These are phyloP conservation scores for Cladosporium sp. DNA, from an alignment of 2,329 filamentous ascomycete species.

Conservation along the genomic window DNA sequence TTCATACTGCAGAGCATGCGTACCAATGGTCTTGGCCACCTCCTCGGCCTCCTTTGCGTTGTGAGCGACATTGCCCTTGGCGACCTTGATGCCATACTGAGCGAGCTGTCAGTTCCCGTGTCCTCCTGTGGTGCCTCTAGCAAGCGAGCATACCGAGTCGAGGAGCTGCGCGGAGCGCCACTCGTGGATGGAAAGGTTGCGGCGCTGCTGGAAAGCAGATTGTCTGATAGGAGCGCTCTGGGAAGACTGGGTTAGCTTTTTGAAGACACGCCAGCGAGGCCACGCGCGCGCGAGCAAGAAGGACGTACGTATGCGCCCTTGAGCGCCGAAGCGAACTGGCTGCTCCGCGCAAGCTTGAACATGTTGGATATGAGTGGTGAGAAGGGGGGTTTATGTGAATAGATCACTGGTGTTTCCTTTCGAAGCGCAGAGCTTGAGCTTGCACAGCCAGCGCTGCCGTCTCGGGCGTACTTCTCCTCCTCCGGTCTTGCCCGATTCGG, in stretches of 20 bases:
- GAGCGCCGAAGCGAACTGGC: constrained; percentile 77
- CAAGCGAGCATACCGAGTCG: constrained; percentile 54
- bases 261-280: background rate
- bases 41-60: constrained; percentile 84
- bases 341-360: constrained; percentile 84
- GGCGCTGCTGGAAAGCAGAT: constrained; percentile 61
- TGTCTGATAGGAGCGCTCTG: constrained; percentile 59
- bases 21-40: constrained; percentile 86
- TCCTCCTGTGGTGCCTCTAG: background rate
- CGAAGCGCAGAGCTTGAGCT: constrained; percentile 16
- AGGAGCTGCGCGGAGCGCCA: constrained; percentile 94
- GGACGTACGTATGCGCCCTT: constrained; percentile 68
- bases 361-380: constrained; percentile 49
- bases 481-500: background rate
- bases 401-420: constrained; percentile 13
- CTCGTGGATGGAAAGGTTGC: constrained; percentile 95
- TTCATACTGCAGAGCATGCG: constrained; percentile 24
- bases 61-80: constrained; percentile 83
- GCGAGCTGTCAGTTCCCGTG: constrained; percentile 15
- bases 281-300: background rate
- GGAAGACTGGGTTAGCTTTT: constrained; percentile 8
- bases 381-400: constrained; percentile 5
- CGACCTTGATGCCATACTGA: constrained; percentile 92
- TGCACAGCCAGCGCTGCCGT: background rate
- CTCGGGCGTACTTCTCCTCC: background rate